Conservation (phyloP, 371 early-diverging fungal genomes). For the Mucor mucedo region DNA sequence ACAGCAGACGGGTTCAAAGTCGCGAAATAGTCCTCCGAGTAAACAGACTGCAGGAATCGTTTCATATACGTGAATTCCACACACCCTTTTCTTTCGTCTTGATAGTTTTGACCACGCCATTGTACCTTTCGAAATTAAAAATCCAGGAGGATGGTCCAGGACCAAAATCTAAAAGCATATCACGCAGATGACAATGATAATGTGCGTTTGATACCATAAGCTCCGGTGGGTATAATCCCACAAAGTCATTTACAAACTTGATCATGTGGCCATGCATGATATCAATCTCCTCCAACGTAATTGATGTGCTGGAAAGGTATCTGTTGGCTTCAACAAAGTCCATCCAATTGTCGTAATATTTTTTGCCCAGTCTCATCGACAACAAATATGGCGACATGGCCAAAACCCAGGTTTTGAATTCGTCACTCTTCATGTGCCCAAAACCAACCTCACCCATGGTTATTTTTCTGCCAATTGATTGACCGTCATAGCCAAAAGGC, state of each 20-base stretch:
- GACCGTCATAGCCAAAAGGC: background rate
- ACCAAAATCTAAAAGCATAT: background rate
- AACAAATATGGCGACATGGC: background rate
- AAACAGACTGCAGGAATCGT: background rate
- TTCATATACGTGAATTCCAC: too few relatives aligned
- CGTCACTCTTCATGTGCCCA: background rate
- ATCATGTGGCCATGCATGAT: background rate
- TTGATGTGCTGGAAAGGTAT: background rate
- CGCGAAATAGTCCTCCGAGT: background rate
- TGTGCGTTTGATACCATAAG: background rate
- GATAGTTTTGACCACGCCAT: background rate
- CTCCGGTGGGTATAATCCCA: background rate
- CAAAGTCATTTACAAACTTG: background rate
- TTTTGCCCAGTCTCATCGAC: background rate
- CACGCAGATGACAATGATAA: background rate
- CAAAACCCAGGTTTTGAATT: background rate
- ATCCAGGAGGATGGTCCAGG: background rate
- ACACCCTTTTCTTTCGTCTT: background rate
- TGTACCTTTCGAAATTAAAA: background rate
- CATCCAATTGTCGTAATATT: background rate
- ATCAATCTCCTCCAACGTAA: background rate
- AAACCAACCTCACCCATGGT: background rate
- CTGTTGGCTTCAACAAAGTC: background rate
- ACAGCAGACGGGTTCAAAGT: background rate
- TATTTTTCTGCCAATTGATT: background rate